Base-by-base conservation (phyloP, 208 protist genomes). In the Tritrichomonas foetus region DNA sequence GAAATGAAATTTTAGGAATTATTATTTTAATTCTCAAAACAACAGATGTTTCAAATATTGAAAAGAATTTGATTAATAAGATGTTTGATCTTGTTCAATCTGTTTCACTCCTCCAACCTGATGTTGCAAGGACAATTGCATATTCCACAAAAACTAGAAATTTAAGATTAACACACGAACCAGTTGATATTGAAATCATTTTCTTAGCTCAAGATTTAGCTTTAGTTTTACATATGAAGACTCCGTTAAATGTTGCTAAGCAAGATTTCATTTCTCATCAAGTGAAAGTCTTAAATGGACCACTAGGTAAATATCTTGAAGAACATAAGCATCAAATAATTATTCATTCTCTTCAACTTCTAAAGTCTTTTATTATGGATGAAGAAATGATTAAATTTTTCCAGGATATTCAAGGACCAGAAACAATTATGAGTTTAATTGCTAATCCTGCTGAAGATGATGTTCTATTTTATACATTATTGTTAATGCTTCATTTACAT, bases 1-100 rank as follows among this genome's bases (percentile, higher is more conserved):
- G 78, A 55, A 89, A 89, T 57, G 78, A 89, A 89, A 89, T 89
- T 57, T 57, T 89, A 39, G 13, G 27, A 89, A 89, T 89, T 49
- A 53, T 89, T 16, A 61, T 89, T 57, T 89, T 89, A 57, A 89
- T 49, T 41, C 20, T 89, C 57, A 44, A 57, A 36, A 57, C 33
- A 39, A 57, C 16, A 8, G 13, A 13, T 27, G n/a, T 5, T 39
- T 39, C 33, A 22, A 53, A 30, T 39, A 47, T 89, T 39, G 78
- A 89, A 16, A 89, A 30, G 14, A 2, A 16, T 53, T 16, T 89
- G 5, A 53, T 49, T 14, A 89, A 53, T n/a, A 89, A 89, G 30
- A 89, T 89, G 47, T 89, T 89, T n/a, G 78, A 89, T 89, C 30
- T 89, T 33, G 8, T 89, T 30, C 78, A 89, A 50, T 53, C 44